phyloP scores from a whole-genome alignment of 495 filamentous ascomycete species.

The Aspergillus incahuasiensis region DNA sequence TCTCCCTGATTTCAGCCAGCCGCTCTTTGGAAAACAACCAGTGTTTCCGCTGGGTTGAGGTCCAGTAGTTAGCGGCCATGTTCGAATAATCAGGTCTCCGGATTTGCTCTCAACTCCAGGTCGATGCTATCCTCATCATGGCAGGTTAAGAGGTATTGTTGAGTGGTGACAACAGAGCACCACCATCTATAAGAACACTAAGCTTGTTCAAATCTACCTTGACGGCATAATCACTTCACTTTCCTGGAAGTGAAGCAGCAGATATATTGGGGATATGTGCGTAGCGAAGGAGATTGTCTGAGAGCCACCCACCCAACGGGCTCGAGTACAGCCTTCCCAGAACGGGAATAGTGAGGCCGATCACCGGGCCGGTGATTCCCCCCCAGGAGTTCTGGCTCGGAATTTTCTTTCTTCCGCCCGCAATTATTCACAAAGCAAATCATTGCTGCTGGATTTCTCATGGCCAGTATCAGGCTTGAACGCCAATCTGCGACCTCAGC shows the following conservation, averaged over 20 bases:
- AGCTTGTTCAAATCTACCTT: background rate
- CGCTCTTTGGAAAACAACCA: slow-evolving; percentile 87
- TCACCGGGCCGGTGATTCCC: slow-evolving; percentile 30
- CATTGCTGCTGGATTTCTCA: slow-evolving; percentile 36
- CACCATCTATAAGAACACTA: background rate
- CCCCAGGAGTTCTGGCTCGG: slow-evolving; percentile 22
- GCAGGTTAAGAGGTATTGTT: background rate
- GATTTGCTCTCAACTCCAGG: background rate
- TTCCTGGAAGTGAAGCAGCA: background rate
- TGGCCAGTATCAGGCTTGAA: slow-evolving; percentile 11
- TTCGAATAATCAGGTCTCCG: background rate
- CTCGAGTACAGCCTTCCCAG: slow-evolving; percentile 14
- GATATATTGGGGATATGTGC: background rate
- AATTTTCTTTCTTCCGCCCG: slow-evolving; percentile 25
- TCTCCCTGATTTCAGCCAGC: slow-evolving; percentile 65
- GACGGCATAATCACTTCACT: background rate
- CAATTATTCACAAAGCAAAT: slow-evolving; percentile 32
- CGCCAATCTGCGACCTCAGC: slow-evolving; percentile 12
- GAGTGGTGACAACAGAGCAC: background rate
- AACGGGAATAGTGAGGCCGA: slow-evolving; percentile 37
- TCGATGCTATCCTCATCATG: background rate
- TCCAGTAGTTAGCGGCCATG: slow-evolving; percentile 98
- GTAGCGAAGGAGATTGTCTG: background rate
- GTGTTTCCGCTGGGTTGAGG: slow-evolving; percentile 79
- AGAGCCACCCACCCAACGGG: background rate